Evolutionary conservation across 2,329 filamentous ascomycete species (phyloP).

Genomic region (Claviceps africana): DNA sequence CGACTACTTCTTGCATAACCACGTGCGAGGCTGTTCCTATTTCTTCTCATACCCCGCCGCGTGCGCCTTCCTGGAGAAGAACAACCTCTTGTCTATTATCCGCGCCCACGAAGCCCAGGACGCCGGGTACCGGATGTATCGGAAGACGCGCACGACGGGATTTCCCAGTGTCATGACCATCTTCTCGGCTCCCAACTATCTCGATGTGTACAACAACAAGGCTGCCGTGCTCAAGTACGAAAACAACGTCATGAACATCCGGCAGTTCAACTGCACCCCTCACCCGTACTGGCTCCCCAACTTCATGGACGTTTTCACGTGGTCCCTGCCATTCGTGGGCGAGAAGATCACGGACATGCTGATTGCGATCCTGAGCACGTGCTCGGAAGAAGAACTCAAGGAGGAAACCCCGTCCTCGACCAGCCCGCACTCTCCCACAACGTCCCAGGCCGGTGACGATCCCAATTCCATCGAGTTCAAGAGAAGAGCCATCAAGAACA

Average conservation of each 20-base stretch:
- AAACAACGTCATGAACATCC: constrained; percentile 99
- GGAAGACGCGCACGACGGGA: constrained; percentile 92
- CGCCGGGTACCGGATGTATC: constrained; percentile 97
- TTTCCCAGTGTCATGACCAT: constrained; percentile 99
- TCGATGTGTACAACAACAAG: constrained; percentile 99
- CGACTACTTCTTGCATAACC: constrained; percentile 96
- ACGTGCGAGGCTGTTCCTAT: constrained; percentile 95
- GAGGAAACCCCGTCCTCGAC: constrained; percentile 60
- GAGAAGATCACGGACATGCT: constrained; percentile 99
- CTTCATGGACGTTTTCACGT: constrained; percentile 99
- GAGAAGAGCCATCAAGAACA: constrained; percentile 96
- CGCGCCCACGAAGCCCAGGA: constrained; percentile 97
- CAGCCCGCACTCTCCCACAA: constrained; percentile 48
- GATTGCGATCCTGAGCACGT: constrained; percentile 94
- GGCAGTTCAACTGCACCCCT: constrained; percentile 98
- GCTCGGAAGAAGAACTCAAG: constrained; percentile 96
- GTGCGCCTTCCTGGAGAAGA: constrained; percentile 96
- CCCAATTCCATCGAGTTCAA: constrained; percentile 86
- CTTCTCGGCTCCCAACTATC: constrained; percentile 96
- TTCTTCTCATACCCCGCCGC: constrained; percentile 98
- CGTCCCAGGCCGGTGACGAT: constrained; percentile 38
- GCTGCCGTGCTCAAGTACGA: constrained; percentile 97
- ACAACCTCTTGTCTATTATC: constrained; percentile 93
- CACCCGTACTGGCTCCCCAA: constrained; percentile 99
- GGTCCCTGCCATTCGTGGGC: constrained; percentile 95